Conservation (phyloP, 768 basidiomycete genomes). For the Sporobolomyces phaffii region DNA sequence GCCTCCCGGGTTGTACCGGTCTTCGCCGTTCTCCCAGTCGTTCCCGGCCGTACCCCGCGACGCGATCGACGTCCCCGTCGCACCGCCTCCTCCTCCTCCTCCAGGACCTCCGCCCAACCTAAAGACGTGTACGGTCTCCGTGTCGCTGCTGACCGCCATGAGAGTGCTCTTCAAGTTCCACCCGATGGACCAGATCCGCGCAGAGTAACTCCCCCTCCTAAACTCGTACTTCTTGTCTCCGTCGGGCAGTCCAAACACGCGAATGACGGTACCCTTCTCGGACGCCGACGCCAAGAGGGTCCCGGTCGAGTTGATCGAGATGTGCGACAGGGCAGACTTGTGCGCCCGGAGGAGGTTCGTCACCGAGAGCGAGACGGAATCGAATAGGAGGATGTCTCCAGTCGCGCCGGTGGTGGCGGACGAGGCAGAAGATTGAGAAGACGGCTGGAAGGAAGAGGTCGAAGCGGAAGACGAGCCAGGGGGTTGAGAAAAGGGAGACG, state of each 20-base stretch:
- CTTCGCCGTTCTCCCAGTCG: slow-evolving; percentile 41
- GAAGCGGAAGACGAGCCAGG: background rate
- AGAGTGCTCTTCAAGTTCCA: slow-evolving; percentile 79
- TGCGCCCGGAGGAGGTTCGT: slow-evolving; percentile 96
- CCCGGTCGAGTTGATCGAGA: slow-evolving; percentile 78
- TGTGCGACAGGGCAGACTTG: slow-evolving; percentile 81
- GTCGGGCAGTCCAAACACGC: slow-evolving; percentile 83
- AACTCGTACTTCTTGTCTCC: slow-evolving; percentile 95
- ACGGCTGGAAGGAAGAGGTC: slow-evolving; percentile 41
- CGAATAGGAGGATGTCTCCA: slow-evolving; percentile 85
- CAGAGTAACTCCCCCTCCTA: slow-evolving; percentile 77
- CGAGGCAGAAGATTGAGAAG: slow-evolving; percentile 46
- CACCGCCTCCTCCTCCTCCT: slow-evolving; percentile 7
- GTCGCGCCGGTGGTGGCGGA: slow-evolving; percentile 40
- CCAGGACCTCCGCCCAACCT: slow-evolving; percentile 54
- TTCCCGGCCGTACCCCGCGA: too few relatives aligned
- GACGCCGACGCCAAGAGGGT: slow-evolving; percentile 86
- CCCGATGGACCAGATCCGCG: slow-evolving; percentile 72
- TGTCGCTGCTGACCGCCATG: slow-evolving; percentile 83
- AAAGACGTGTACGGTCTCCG: slow-evolving; percentile 95
- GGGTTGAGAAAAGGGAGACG: slow-evolving; percentile 53
- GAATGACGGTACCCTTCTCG: slow-evolving; percentile 93
- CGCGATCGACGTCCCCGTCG: slow-evolving; percentile 28
- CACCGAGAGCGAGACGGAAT: slow-evolving; percentile 81
- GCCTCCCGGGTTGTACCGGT: slow-evolving; percentile 15